Evolutionary conservation across 2,329 filamentous ascomycete genomes (phyloP).

Genomic region (Emydomyces testavorans): DNA sequence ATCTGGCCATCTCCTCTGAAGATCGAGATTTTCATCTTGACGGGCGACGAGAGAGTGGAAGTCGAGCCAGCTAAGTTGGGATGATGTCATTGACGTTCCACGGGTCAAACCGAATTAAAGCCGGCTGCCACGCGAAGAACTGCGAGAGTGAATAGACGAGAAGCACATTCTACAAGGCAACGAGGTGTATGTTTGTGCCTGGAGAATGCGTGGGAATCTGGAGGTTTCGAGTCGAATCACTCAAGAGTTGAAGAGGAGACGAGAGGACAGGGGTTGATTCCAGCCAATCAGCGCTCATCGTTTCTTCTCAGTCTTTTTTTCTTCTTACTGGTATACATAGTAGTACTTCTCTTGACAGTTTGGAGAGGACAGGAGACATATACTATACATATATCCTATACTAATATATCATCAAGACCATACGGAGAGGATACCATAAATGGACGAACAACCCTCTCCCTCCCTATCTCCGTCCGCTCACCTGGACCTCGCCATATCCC

Average conservation of each 20-base stretch:
- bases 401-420: too few species aligned
- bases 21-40: slow-evolving; percentile 1
- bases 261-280: neutral
- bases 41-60: too few species aligned
- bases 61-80: neutral
- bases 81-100: slow-evolving; percentile 10
- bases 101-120: neutral
- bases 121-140: neutral
- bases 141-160: neutral
- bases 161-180: neutral
- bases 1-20: neutral
- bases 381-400: too few species aligned
- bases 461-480: slow-evolving; percentile 40
- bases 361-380: too few species aligned
- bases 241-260: neutral
- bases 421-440: too few species aligned
- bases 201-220: too few species aligned
- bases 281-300: neutral
- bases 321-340: neutral
- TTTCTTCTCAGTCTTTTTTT: neutral
- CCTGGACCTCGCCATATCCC: slow-evolving; percentile 80
- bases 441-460: slow-evolving; percentile 2
- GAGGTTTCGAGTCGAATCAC: too few species aligned
- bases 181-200: neutral
- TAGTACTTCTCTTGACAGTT: too few species aligned